phyloP scores from a whole-genome alignment of 305 asterid species.

The Salvia sclarea region DNA sequence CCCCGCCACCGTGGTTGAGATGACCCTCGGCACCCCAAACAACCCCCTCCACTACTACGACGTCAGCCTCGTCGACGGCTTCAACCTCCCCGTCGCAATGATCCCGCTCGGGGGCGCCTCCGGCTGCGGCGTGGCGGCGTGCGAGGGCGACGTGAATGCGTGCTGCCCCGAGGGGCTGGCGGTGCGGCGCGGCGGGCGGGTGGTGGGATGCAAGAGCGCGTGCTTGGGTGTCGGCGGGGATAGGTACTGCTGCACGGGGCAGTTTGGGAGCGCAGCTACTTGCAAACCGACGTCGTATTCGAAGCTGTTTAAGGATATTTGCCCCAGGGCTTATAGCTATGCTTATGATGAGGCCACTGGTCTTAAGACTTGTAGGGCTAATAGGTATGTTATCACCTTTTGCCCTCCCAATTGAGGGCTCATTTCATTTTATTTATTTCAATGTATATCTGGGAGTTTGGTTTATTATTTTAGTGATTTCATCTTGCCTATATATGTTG shows the following conservation, averaged over 20 bases:
- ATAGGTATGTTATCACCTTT: slow-evolving; percentile 60
- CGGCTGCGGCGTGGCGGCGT: slow-evolving; percentile 78
- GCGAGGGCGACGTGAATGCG: slow-evolving; percentile 66
- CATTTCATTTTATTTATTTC: neutral
- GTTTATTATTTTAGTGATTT: neutral
- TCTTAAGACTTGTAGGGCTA: slow-evolving; percentile 64
- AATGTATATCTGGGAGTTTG: neutral
- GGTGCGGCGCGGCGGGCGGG: slow-evolving; percentile 45
- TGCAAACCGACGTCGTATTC: slow-evolving; percentile 59
- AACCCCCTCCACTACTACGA: slow-evolving; percentile 69
- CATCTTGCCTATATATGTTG: neutral
- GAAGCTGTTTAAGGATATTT: slow-evolving; percentile 57
- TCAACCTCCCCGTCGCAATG: slow-evolving; percentile 72
- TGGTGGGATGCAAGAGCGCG: slow-evolving; percentile 77
- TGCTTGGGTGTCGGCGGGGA: slow-evolving; percentile 61
- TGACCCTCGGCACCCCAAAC: slow-evolving; percentile 63
- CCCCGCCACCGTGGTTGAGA: slow-evolving; percentile 74
- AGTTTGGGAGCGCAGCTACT: slow-evolving; percentile 37
- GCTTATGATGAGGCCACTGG: slow-evolving; percentile 62
- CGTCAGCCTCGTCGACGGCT: slow-evolving; percentile 84
- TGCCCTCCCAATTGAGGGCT: slow-evolving; percentile 60
- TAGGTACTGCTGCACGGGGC: slow-evolving; percentile 61
- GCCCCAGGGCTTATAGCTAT: slow-evolving; percentile 74
- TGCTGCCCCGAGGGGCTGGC: slow-evolving; percentile 58
- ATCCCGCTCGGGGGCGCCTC: slow-evolving; percentile 52